Evolutionary conservation across 2,329 filamentous ascomycete species (phyloP).

Genomic region (Pseudogymnoascus sp.): DNA sequence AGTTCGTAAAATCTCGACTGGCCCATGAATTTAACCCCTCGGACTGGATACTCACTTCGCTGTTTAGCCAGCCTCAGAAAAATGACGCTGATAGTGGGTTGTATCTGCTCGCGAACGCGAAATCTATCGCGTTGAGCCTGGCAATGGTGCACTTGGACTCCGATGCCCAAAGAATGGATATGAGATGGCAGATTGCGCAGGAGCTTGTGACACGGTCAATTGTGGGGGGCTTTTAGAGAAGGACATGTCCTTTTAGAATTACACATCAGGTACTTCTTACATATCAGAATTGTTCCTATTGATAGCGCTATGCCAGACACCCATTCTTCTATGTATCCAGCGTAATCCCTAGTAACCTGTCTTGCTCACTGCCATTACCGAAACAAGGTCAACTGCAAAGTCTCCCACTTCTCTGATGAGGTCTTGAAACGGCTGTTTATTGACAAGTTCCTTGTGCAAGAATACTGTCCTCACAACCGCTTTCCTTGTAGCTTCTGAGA

Average conservation of each 20-base stretch:
- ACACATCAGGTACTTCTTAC: too few species aligned
- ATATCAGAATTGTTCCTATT: not conserved
- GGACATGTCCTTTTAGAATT: not conserved
- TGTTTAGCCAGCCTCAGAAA: not conserved
- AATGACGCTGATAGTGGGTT: not conserved
- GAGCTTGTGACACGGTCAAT: not conserved
- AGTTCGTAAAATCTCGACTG: not conserved
- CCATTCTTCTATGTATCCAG: not conserved
- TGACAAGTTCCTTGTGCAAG: slow-evolving; percentile 12
- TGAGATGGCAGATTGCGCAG: not conserved
- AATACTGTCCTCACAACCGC: slow-evolving; percentile 6
- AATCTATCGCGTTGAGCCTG: not conserved
- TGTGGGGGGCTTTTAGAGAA: not conserved
- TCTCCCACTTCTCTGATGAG: slow-evolving; percentile 16
- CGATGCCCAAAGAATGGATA: not conserved
- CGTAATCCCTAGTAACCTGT: not conserved
- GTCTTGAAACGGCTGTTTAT: slow-evolving; percentile 16
- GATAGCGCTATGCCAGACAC: not conserved
- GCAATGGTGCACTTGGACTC: not conserved
- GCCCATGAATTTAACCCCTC: not conserved
- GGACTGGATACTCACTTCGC: not conserved
- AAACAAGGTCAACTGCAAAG: slow-evolving; percentile 17
- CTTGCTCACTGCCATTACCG: not conserved
- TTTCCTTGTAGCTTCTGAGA: slow-evolving; percentile 11
- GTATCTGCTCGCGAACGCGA: not conserved